phyloP scores from a whole-genome alignment of 108 stramenopile species.

The Nitzschia sp. region DNA sequence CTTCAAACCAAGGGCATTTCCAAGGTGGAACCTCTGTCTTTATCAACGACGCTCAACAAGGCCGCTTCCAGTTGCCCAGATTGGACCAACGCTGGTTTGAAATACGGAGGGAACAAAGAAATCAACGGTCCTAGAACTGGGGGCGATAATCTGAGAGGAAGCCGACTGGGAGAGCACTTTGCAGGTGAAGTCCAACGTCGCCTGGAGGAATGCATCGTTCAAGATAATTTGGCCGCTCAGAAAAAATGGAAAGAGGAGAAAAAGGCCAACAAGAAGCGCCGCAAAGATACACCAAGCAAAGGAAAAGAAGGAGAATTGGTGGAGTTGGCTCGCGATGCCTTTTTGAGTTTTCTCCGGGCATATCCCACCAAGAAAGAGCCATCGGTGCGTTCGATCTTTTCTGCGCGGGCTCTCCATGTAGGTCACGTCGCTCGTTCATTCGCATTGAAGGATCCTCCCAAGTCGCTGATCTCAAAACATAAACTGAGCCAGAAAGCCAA shows the following conservation, averaged over 20 bases:
- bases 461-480: constrained; percentile 51
- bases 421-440: constrained; percentile 87
- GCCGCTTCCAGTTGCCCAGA: constrained; percentile 60
- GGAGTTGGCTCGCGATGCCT: constrained; percentile 71
- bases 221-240: constrained; percentile 33
- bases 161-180: constrained; percentile 65
- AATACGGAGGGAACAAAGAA: constrained; percentile 35
- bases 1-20: constrained; percentile 67
- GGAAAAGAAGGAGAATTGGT: constrained; percentile 57
- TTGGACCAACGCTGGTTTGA: constrained; percentile 53
- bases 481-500: constrained; percentile 16
- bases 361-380: constrained; percentile 87
- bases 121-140: background rate
- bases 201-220: constrained; percentile 46
- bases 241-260: constrained; percentile 33
- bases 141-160: background rate
- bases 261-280: constrained; percentile 17
- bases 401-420: constrained; percentile 77
- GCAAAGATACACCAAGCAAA: constrained; percentile 7
- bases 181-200: constrained; percentile 49
- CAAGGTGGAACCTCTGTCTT: constrained; percentile 63
- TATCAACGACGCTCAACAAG: constrained; percentile 66
- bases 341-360: constrained; percentile 72
- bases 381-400: constrained; percentile 81
- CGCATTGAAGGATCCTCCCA: constrained; percentile 85